These are phyloP conservation scores for Akebia trifoliata DNA, from an alignment of 164 flowering plant genomes.

Conservation along the genomic window DNA sequence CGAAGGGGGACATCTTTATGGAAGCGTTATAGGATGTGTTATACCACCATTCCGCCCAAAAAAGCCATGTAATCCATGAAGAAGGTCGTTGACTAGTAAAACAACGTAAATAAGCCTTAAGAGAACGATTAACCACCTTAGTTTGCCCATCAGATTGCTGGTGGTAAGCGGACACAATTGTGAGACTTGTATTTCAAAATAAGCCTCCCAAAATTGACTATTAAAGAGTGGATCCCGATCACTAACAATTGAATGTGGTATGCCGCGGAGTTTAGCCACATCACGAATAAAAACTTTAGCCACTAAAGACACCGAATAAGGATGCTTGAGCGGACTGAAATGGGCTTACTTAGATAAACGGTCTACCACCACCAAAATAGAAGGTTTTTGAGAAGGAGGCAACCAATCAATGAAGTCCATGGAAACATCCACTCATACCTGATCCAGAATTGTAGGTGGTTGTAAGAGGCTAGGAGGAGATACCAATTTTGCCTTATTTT, in stretches of 20 bases:
- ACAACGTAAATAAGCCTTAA: slow-evolving; percentile 5
- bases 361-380: slow-evolving; percentile 4
- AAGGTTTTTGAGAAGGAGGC: neutral
- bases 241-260: slow-evolving; percentile 1
- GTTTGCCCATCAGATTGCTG: slow-evolving; percentile 3
- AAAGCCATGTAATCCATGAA: neutral
- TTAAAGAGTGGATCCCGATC: slow-evolving; percentile 4
- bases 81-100: neutral
- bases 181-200: neutral
- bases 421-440: neutral
- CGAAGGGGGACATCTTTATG: slow-evolving; percentile 3
- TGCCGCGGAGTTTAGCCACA: slow-evolving; percentile 7
- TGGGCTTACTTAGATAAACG: neutral
- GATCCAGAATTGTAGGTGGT: neutral
- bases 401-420: slow-evolving; percentile 8
- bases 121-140: neutral
- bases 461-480: neutral
- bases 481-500: neutral
- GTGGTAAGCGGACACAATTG: slow-evolving; percentile 3
- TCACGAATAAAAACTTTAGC: neutral
- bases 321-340: neutral
- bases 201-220: neutral
- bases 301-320: neutral
- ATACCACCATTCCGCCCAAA: slow-evolving; percentile 11
- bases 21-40: slow-evolving; percentile 6